Base-by-base conservation (phyloP, 2,329 filamentous ascomycete genomes). In the Didymella glomerata region DNA sequence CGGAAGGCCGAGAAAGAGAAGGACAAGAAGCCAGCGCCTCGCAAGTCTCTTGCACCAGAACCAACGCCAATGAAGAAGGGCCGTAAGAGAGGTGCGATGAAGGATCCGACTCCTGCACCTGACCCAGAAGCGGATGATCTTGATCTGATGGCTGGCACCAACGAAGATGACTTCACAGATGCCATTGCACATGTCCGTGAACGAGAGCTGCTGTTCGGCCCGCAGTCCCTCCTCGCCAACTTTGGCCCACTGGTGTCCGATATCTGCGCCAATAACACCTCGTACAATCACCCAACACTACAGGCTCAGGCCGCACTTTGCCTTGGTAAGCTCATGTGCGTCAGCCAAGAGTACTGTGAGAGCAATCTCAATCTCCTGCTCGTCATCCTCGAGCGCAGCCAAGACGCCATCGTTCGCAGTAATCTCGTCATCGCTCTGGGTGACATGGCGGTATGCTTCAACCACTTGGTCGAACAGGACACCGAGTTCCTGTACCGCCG, bases 371-470 rank as follows among this genome's bases (percentile, higher is more conserved):
- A 92, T 6, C 88, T 99, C 3, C 88, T 99, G 60, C 97, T 99
- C 78, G 98, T 94, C 16, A 98, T 99, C 70, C 93, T 99, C 83
- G 95, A 99, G 80, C 89, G 93, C 28, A 97, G 93, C 2, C 87
- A 92, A 30, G 92, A 97, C 70, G 90, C 96, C 1, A 96, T 93
- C 18, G 94, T 96, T 38, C 89, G 95, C 50, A 96, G 92, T 69
- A 99, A 99, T 74, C 92, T 96, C 10, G 96, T 99, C 18, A 96
- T 99, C 68, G 94, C 95, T 0, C 87, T 99, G 0, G 95, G 95
- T 38, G 95, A 99, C 75, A 99, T 99, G 95, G 96, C 96, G 0
- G 95, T 99, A 22, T 97, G 93, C 84, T 99, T 99, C 85, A 99
- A 99, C 74, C 95, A 99, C 73, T 86, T 99, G 48, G 97, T 99